Conservation (phyloP, 495 filamentous ascomycete genomes). For the Thozetella sp. region DNA sequence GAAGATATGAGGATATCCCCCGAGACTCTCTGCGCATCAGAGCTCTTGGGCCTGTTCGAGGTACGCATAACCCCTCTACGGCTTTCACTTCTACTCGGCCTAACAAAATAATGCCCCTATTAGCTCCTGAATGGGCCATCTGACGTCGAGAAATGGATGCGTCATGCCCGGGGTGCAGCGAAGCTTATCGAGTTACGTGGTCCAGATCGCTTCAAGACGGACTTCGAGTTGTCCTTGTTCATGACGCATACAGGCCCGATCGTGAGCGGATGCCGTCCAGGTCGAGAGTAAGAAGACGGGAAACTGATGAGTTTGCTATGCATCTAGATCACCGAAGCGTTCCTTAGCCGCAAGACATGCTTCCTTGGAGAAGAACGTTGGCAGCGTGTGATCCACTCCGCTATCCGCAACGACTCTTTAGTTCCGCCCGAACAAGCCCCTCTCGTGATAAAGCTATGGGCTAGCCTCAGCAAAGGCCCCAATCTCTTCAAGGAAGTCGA, state of each 20-base stretch:
- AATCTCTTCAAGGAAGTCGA: neutral
- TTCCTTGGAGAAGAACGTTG: slow-evolving; percentile 3
- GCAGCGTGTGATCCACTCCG: neutral
- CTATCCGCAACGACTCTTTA: neutral
- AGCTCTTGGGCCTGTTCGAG: slow-evolving; percentile 30
- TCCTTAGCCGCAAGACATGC: neutral
- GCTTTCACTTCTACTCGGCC: neutral
- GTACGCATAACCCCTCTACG: slow-evolving; percentile 8
- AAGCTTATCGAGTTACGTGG: slow-evolving; percentile 31
- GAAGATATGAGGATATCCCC: slow-evolving; percentile 14
- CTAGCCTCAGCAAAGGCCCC: neutral
- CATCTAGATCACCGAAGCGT: slow-evolving; percentile 3
- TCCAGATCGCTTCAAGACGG: slow-evolving; percentile 24
- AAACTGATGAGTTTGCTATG: too few relatives aligned
- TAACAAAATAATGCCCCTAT: neutral
- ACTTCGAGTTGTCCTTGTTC: slow-evolving; percentile 34
- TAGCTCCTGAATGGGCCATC: slow-evolving; percentile 21
- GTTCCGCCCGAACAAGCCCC: neutral
- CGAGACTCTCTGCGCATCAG: slow-evolving; percentile 31
- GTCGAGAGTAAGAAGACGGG: neutral
- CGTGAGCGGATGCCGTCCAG: slow-evolving; percentile 9
- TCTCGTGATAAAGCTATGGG: neutral
- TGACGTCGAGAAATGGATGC: slow-evolving; percentile 20
- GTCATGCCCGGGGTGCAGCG: slow-evolving; percentile 24
- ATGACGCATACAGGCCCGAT: slow-evolving; percentile 28